Evolutionary conservation across 768 basidiomycete species (phyloP), one percentile per base, ranked within the genome.

Genomic region (Tylopilus subfusipes): DNA sequence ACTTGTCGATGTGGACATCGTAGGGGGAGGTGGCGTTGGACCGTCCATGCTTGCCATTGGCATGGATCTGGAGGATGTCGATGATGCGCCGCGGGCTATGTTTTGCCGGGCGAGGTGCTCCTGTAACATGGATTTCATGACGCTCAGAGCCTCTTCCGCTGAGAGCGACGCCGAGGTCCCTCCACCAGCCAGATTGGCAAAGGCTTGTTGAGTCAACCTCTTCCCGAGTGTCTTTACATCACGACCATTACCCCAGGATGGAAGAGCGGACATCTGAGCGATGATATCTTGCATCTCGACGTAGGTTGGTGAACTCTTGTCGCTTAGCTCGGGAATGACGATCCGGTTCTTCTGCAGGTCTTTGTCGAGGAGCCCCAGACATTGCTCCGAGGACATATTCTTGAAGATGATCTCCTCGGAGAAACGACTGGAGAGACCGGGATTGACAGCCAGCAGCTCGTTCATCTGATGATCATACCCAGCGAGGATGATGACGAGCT

Each of bases 381-480:
- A 86, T 34, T 76, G 64, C 21, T 73, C 70, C 9, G 84, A 71
- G 25, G 69, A 52, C 72, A 88, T 78, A 62, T 86, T 80, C 12
- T 57, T 55, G 73, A 88, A 85, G 39, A 68, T 53, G 16, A 88
- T 73, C 53, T 81, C 79, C 34, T 85, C 82, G 2, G 86, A 79
- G 73, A 88, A 88, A 30, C 87, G 82, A 68, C 86, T 88, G 7
- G 84, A 78, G 21, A 88, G 73, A 0, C 86, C 86, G 2, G 79
- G 73, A 59, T 88, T 88, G 56, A 83, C 77, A 0, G 72, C 59
- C 57, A 88, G 64, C 8, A 88, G 75, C 16, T 71, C 47, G 58
- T 88, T 84, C 75, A 88, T 88, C 46, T 88, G 82, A 7, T 80
- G 57, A 59, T 86, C 84, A 57, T 88, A 88, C 2, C 86, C 86